These are phyloP conservation scores for Crithidia bombi DNA, from an alignment of 208 protist genomes.

Conservation along the genomic window DNA sequence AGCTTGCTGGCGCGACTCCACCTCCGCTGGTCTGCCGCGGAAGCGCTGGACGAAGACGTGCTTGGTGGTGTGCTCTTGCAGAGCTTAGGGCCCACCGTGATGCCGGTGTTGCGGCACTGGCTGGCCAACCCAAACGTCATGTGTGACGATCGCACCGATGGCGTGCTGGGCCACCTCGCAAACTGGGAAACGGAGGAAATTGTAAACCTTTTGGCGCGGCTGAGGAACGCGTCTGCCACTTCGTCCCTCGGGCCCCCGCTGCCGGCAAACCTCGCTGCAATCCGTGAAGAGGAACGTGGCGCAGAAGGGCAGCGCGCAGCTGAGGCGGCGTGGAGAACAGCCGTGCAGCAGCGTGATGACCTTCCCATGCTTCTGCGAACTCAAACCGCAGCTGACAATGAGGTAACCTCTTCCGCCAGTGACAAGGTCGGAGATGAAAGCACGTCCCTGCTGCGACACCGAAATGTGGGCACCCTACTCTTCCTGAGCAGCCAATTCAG, in stretches of 20 bases:
- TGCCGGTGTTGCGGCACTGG: conserved; percentile 28
- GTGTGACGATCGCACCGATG: conserved; percentile 19
- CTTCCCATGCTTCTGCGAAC: conserved; percentile 10
- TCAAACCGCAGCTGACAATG: not conserved
- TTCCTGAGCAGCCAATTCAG: conserved; percentile 24
- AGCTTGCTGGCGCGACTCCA: conserved; percentile 26
- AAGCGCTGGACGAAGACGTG: conserved; percentile 30
- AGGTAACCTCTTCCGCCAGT: not conserved
- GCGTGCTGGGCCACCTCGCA: conserved; percentile 32
- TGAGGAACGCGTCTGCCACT: not conserved
- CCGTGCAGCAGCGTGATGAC: conserved; percentile 16
- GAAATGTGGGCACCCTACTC: conserved; percentile 31
- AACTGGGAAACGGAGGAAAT: conserved; percentile 28
- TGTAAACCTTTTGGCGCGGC: conserved; percentile 1
- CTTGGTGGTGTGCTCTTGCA: conserved; percentile 37
- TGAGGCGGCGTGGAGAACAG: conserved; percentile 22
- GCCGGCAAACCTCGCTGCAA: conserved; percentile 9
- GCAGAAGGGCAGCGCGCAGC: conserved; percentile 20
- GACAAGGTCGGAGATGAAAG: not conserved
- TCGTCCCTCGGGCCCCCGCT: not conserved
- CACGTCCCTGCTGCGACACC: conserved; percentile 23
- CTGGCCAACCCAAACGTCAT: conserved; percentile 26
- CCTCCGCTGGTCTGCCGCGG: conserved; percentile 24
- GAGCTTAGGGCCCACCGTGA: conserved; percentile 1
- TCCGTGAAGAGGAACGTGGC: conserved; percentile 13